Evolutionary conservation across 176 grass and related monocot species (phyloP).

Genomic region (Themeda triandra): DNA sequence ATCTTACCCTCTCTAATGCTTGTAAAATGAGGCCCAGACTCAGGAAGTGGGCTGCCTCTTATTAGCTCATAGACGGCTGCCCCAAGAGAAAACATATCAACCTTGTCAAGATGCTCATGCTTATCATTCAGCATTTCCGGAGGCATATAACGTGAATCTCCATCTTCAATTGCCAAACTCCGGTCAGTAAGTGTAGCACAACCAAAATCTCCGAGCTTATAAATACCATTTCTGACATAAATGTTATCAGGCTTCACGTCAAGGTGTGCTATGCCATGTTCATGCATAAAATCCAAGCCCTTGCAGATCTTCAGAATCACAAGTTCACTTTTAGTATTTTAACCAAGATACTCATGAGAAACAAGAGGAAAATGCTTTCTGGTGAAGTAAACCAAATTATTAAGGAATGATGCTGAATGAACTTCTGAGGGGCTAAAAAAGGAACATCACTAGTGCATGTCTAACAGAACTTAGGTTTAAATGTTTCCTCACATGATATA

Average conservation of each 20-base stretch:
- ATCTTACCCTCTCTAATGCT: constrained; percentile 90
- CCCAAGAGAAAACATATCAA: constrained; percentile 92
- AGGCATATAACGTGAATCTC: constrained; percentile 97
- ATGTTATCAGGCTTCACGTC: constrained; percentile 99
- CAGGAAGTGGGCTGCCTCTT: constrained; percentile 69
- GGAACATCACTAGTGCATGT: background rate
- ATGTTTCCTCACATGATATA: background rate
- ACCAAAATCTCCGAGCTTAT: constrained; percentile 95
- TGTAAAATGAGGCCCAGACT: constrained; percentile 66
- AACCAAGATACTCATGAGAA: constrained; percentile 26
- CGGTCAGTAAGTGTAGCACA: constrained; percentile 77
- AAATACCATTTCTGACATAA: constrained; percentile 62
- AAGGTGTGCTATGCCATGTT: constrained; percentile 71
- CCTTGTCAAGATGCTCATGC: constrained; percentile 89
- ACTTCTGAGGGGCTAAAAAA: background rate
- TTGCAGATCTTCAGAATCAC: constrained; percentile 67
- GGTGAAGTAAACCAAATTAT: background rate
- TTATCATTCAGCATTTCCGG: constrained; percentile 86
- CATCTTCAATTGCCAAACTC: constrained; percentile 81
- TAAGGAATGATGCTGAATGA: background rate
- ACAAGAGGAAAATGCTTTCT: background rate
- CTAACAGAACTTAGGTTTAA: background rate
- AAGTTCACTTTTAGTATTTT: constrained; percentile 24
- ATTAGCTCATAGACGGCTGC: constrained; percentile 74
- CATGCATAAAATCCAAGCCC: constrained; percentile 85